Percentiles rank a stretch among this genome's conserved stretches.
These are phyloP conservation scores for Dryadomyces quercivorus DNA, from an alignment of 2,329 filamentous ascomycete species.

Conservation along the genomic window DNA sequence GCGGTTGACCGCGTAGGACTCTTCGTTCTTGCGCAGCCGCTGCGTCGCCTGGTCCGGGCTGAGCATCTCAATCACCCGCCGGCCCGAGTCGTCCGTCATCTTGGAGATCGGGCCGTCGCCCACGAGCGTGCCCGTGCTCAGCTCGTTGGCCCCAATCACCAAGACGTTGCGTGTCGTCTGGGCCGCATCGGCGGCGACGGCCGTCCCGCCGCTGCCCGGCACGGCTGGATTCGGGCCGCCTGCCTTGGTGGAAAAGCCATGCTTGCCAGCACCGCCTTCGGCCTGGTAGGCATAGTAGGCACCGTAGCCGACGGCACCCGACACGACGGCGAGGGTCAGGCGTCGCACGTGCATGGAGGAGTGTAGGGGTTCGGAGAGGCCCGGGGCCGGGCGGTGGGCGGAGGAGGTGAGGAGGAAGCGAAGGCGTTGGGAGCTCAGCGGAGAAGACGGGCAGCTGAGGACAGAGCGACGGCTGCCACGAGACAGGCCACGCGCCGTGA, in stretches of 20 bases:
- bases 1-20: conserved; percentile 81
- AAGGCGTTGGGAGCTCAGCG: conserved; percentile 4
- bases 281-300: conserved; percentile 63
- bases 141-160: conserved; percentile 78
- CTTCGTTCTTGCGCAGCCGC: conserved; percentile 78
- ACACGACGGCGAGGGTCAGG: conserved; percentile 53
- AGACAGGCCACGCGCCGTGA: conserved; percentile 46
- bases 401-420: conserved; percentile 1
- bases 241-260: conserved; percentile 6
- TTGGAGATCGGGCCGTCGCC: conserved; percentile 83
- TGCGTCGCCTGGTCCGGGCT: conserved; percentile 87
- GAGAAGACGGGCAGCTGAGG: conserved; percentile 3
- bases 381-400: conserved; percentile 24
- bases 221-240: neutral
- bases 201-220: neutral
- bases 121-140: conserved; percentile 77
- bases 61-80: conserved; percentile 88
- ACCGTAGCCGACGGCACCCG: conserved; percentile 61
- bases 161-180: conserved; percentile 52
- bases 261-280: conserved; percentile 8
- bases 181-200: neutral
- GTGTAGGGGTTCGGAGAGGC: conserved; percentile 34
- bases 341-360: conserved; percentile 68
- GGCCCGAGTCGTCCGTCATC: conserved; percentile 70
- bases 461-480: conserved; percentile 33